These are phyloP conservation scores for Trichocomaceae sp. DNA, from an alignment of 2,329 filamentous ascomycete species.

Conservation along the genomic window DNA sequence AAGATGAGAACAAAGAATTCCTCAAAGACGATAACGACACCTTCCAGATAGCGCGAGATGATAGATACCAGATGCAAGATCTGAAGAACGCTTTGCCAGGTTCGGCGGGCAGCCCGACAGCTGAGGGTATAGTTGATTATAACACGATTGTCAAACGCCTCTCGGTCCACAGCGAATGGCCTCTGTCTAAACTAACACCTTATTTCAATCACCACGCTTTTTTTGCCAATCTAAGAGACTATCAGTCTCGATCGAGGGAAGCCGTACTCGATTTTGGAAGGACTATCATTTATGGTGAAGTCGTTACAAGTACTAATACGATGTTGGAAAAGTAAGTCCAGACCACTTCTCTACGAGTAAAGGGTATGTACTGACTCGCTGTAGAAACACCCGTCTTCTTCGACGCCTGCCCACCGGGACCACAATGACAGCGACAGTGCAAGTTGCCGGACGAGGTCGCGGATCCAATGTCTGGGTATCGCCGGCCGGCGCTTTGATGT, in stretches of 20 bases:
- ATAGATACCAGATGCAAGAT: conserved; percentile 52
- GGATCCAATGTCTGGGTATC: conserved; percentile 94
- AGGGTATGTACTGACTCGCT: conserved; percentile 45
- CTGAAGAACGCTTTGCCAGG: conserved; percentile 50
- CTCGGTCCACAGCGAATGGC: conserved; percentile 60
- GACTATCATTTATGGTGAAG: conserved; percentile 77
- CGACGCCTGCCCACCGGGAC: conserved; percentile 75
- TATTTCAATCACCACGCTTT: conserved; percentile 79
- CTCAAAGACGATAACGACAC: conserved; percentile 77
- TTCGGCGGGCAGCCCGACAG: conserved; percentile 25
- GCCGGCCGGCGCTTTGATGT: conserved; percentile 76
- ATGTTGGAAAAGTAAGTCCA: conserved; percentile 70
- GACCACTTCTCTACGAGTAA: not conserved
- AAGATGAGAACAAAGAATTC: conserved; percentile 54
- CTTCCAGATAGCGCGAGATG: conserved; percentile 68
- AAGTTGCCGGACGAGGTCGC: conserved; percentile 79
- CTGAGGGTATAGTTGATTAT: conserved; percentile 64
- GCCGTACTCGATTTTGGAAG: conserved; percentile 64
- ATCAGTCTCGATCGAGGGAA: conserved; percentile 53
- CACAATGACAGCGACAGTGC: conserved; percentile 77
- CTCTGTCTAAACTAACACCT: conserved; percentile 66
- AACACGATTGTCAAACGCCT: conserved; percentile 66
- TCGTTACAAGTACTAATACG: conserved; percentile 90
- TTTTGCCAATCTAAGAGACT: conserved; percentile 64
- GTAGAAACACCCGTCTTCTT: conserved; percentile 69